A percentile compares a stretch with the other conserved stretches of the same genome.
These are phyloP conservation scores for Coemansia sp. DNA, from an alignment of 192 early-diverging fungal species.

Conservation along the genomic window DNA sequence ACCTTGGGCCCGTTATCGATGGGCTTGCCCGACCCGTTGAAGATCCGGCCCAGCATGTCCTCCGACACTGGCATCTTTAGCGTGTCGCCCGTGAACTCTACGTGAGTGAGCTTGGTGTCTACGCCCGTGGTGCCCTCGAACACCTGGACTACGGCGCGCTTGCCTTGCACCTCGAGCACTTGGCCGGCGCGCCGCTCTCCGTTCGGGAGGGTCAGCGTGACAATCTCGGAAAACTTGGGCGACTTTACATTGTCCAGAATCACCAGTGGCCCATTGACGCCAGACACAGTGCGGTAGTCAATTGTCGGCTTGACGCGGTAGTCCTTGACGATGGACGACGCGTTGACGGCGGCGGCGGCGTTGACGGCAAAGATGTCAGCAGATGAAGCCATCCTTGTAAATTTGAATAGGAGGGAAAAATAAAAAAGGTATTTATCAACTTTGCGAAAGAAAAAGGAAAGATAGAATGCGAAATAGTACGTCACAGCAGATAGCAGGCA, in stretches of 20 bases:
- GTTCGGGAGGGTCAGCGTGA: conserved; percentile 95
- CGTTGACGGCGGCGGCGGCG: conserved; percentile 48
- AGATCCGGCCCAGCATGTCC: conserved; percentile 99
- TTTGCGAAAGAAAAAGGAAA: conserved; percentile 8
- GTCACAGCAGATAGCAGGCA: no score
- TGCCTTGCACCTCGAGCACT: conserved; percentile 97
- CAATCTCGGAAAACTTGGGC: conserved; percentile 97
- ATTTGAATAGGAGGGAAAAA: no score
- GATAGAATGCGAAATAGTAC: no score
- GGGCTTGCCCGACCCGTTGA: conserved; percentile 98
- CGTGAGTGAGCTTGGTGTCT: conserved; percentile 94
- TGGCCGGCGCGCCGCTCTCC: conserved; percentile 94
- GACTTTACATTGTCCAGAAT: conserved; percentile 99
- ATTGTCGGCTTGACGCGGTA: conserved; percentile 54
- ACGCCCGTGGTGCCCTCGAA: conserved; percentile 98
- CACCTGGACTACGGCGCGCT: conserved; percentile 95
- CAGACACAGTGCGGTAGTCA: conserved; percentile 94
- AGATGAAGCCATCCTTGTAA: conserved; percentile 24
- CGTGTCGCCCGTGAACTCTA: conserved; percentile 95
- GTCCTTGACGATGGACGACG: conserved; percentile 53
- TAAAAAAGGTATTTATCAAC: conserved; percentile 1
- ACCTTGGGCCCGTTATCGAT: conserved; percentile 99
- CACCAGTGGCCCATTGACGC: conserved; percentile 98
- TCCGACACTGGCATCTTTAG: conserved; percentile 97
- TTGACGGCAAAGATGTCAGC: conserved; percentile 50